These are phyloP conservation scores for Russula virescens DNA, from an alignment of 768 basidiomycete genomes.

Conservation along the genomic window DNA sequence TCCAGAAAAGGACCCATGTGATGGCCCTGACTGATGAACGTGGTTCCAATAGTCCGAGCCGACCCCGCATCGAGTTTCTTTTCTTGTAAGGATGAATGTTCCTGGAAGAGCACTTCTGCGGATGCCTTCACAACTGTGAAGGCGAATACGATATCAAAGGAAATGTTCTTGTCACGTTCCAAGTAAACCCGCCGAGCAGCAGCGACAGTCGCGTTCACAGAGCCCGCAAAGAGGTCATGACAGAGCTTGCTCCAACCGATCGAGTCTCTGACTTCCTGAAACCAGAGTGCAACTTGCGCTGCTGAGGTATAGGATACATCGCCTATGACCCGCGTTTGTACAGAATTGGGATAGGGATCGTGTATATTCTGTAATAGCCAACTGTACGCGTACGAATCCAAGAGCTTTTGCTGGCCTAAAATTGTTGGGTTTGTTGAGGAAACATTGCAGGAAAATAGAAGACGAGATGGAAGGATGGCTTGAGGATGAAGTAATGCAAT, in stretches of 20 bases:
- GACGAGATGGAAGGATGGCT: background rate
- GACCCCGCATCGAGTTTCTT: too few relatives aligned
- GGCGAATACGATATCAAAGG: conserved; percentile 16
- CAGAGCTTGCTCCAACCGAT: conserved; percentile 25
- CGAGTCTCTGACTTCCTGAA: conserved; percentile 22
- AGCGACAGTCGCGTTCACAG: conserved; percentile 26
- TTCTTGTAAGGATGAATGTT: conserved; percentile 6
- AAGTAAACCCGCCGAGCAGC: conserved; percentile 30
- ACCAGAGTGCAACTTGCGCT: conserved; percentile 20
- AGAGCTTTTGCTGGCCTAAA: background rate
- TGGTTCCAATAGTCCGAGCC: background rate
- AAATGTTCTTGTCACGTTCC: conserved; percentile 14
- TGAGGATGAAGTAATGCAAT: background rate
- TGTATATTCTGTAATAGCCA: conserved; percentile 34
- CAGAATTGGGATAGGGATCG: conserved; percentile 45
- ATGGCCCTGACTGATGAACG: background rate
- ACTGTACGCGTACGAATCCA: conserved; percentile 1
- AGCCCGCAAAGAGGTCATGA: conserved; percentile 24
- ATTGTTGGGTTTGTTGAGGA: background rate
- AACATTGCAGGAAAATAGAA: background rate
- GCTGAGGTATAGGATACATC: conserved; percentile 5
- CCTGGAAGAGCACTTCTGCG: conserved; percentile 31
- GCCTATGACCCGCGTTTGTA: conserved; percentile 8
- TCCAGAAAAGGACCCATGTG: background rate
- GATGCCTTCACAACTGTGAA: conserved; percentile 30